Conservation (phyloP, 169 alveolate genomes). For the Plasmodium falciparum region DNA sequence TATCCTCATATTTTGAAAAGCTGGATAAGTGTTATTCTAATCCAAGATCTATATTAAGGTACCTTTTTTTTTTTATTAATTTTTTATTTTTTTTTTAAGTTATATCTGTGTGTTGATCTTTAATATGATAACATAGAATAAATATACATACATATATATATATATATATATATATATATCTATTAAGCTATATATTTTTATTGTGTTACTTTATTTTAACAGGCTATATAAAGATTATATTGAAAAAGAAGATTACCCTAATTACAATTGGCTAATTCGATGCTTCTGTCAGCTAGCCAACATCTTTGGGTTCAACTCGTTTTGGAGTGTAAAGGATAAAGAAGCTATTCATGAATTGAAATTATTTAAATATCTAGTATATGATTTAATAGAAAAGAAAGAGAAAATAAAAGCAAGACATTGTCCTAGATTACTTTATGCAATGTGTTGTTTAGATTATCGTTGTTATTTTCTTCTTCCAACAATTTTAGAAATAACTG, state of each 20-base stretch:
- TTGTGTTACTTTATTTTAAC: not conserved
- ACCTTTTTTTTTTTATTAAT: not conserved
- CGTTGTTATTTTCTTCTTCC: slow-evolving; percentile 88
- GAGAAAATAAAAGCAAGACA: slow-evolving; percentile 82
- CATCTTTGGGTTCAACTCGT: slow-evolving; percentile 89
- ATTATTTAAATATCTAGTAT: slow-evolving; percentile 85
- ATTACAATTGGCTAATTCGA: slow-evolving; percentile 89
- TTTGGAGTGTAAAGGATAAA: slow-evolving; percentile 87
- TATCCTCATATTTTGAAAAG: slow-evolving; percentile 81
- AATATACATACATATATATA: not conserved
- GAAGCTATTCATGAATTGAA: slow-evolving; percentile 85
- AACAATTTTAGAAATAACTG: slow-evolving; percentile 81
- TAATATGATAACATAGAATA: not conserved
- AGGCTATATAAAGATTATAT: slow-evolving; percentile 89
- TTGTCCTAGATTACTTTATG: slow-evolving; percentile 87
- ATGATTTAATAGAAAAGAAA: slow-evolving; percentile 85
- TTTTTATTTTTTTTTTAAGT: not conserved
- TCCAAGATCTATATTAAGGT: slow-evolving; percentile 87
- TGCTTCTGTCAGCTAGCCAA: slow-evolving; percentile 91
- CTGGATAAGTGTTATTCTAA: slow-evolving; percentile 84
- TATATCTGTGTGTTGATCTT: not conserved
- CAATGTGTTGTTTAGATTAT: slow-evolving; percentile 89
- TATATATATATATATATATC: not conserved
- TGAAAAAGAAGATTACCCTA: slow-evolving; percentile 87
- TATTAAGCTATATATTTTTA: not conserved